Evolutionary conservation across 805 yeast species (phyloP).

Genomic region (Ogataea paraovalis): DNA sequence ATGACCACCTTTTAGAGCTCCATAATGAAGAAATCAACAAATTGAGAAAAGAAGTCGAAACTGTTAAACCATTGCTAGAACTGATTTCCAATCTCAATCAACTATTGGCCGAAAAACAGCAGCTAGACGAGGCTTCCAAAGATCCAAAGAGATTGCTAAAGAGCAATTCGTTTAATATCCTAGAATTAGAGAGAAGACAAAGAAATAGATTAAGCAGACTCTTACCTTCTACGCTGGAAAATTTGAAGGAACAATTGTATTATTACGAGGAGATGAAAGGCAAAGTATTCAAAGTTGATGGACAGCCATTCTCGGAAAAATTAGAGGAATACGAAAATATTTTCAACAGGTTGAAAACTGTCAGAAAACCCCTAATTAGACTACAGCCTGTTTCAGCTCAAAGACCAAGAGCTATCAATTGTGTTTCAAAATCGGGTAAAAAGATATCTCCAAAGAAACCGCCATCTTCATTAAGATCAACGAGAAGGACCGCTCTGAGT

Average conservation of each 20-base stretch:
- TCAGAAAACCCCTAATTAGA: constrained; percentile 15
- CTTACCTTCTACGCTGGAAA: constrained; percentile 59
- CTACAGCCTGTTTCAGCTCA: constrained; percentile 9
- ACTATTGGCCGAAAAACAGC: constrained; percentile 54
- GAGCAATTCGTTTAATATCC: constrained; percentile 71
- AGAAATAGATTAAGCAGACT: constrained; percentile 64
- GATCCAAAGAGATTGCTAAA: constrained; percentile 77
- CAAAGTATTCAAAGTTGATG: constrained; percentile 41
- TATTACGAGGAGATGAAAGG: constrained; percentile 44
- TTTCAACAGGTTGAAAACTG: constrained; percentile 12
- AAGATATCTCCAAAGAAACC: background rate
- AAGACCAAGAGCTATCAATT: background rate
- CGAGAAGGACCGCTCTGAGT: constrained; percentile 1
- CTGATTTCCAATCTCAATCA: constrained; percentile 53
- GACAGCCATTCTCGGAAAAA: constrained; percentile 40
- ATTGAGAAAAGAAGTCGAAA: constrained; percentile 46
- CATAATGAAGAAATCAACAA: constrained; percentile 40
- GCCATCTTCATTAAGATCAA: background rate
- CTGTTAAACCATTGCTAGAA: constrained; percentile 51
- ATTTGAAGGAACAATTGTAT: constrained; percentile 43
- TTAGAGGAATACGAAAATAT: constrained; percentile 21
- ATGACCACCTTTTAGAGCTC: constrained; percentile 55
- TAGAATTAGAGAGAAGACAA: constrained; percentile 74
- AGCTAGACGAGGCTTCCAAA: constrained; percentile 64
- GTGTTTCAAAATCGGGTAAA: background rate